phyloP scores from a whole-genome alignment of 1,139 yeast species.

The Candida gigantensis region DNA sequence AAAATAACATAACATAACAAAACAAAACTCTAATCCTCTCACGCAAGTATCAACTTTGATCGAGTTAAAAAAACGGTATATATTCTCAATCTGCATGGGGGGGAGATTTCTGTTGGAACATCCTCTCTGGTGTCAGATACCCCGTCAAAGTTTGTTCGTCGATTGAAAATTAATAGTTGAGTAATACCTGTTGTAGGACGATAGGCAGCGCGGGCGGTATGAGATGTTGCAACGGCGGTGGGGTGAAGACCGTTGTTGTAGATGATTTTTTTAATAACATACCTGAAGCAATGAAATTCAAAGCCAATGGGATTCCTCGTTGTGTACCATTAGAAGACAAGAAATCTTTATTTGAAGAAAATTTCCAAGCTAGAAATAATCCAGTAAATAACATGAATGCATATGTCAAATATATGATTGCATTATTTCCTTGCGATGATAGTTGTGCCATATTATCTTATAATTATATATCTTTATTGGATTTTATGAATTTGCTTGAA shows the following conservation, averaged over 20 bases:
- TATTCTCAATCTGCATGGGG: constrained; percentile 58
- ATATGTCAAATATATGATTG: constrained; percentile 75
- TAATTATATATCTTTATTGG: too few relatives aligned
- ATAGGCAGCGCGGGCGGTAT: too few relatives aligned
- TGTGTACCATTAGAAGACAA: constrained; percentile 80
- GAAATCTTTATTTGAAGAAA: constrained; percentile 52
- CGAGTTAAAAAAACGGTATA: constrained; percentile 71
- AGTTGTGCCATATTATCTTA: constrained; percentile 23
- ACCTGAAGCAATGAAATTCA: constrained; percentile 78
- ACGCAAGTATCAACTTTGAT: constrained; percentile 86
- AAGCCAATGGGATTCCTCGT: constrained; percentile 74
- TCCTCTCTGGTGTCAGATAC: too few relatives aligned
- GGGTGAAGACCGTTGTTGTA: too few relatives aligned
- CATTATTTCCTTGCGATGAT: constrained; percentile 56
- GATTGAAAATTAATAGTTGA: too few relatives aligned
- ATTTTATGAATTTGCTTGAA: too few relatives aligned
- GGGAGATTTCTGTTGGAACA: constrained; percentile 9
- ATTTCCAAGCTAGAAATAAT: constrained; percentile 55
- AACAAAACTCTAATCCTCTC: constrained; percentile 60
- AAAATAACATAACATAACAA: constrained; percentile 1
- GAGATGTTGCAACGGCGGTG: too few relatives aligned
- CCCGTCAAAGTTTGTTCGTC: too few relatives aligned
- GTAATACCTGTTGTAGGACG: too few relatives aligned
- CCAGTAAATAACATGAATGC: constrained; percentile 66
- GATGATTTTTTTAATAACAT: too few relatives aligned